These are phyloP conservation scores for Penicillium macrosclerotiorum DNA, from an alignment of 495 filamentous ascomycete species.

Conservation along the genomic window DNA sequence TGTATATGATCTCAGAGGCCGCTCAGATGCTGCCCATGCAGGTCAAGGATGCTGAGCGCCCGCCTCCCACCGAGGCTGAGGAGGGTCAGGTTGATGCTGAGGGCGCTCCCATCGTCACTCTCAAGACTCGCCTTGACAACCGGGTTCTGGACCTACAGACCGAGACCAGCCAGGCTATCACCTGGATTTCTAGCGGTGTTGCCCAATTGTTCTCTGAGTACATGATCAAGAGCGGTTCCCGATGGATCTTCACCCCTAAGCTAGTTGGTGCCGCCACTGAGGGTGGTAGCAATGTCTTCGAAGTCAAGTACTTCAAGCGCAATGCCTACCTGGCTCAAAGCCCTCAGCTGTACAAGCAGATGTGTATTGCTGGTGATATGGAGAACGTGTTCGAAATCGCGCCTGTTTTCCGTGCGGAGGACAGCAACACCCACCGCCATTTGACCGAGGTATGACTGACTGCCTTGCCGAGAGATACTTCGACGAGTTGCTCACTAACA, in stretches of 20 bases:
- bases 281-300: conserved; percentile 91
- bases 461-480: neutral
- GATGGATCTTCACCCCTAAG: conserved; percentile 86
- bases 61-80: conserved; percentile 45
- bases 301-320: conserved; percentile 84
- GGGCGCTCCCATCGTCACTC: conserved; percentile 62
- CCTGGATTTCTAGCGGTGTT: conserved; percentile 76
- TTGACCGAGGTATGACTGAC: conserved; percentile 70
- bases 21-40: conserved; percentile 69
- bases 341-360: conserved; percentile 95
- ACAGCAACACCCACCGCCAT: conserved; percentile 93
- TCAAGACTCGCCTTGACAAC: conserved; percentile 80
- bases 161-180: conserved; percentile 83
- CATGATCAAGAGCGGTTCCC: conserved; percentile 71
- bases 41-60: conserved; percentile 59
- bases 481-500: conserved; percentile 45
- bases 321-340: conserved; percentile 87
- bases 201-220: conserved; percentile 78
- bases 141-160: conserved; percentile 88
- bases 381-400: conserved; percentile 87
- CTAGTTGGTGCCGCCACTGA: conserved; percentile 89
- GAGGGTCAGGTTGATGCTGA: conserved; percentile 48
- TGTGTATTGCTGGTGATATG: conserved; percentile 90
- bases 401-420: conserved; percentile 93
- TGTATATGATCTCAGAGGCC: conserved; percentile 71